Base-by-base conservation (phyloP, 495 filamentous ascomycete species). In the Daldinia childiae region DNA sequence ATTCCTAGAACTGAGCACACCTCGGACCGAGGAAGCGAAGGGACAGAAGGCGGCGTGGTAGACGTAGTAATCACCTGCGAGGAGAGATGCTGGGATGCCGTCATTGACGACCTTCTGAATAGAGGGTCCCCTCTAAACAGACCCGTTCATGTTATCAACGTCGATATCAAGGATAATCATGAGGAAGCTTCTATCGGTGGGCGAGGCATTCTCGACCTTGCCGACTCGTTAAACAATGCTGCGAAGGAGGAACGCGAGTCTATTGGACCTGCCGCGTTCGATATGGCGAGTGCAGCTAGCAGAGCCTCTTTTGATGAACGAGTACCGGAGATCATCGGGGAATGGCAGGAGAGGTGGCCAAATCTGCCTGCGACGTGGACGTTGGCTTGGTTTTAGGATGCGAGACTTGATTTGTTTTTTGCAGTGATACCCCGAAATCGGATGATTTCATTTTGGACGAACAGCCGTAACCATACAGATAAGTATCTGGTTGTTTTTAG, bases 161-260 rank as follows among this genome's bases (percentile, higher is more conserved):
- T 99, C 56, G 95, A 98, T 79, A 98, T 99, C 77, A 95, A 91
- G 79, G 96, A 99, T 82, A 99, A 98, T 74, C 95, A 98, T 77
- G 93, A 98, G 75, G 96, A 99, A 74, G 96, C 96, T 0, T 83
- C 93, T 12, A 86, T 97, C 4, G 96, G 95, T 8, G 96, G 96
- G 11, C 90, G 88, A 67, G 96, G 92, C 6, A 99, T 99, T 58
- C 85, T 97, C 27, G 96, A 98, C 72, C 84, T 99, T 39, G 96
- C 95, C 0, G 89, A 94, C 70, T 89, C 89, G 34, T 79, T 99
- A 63, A 98, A 98, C 73, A 86, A 86, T n/a, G 91, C 90, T 0
- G 96, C 96, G 3, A 80, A 79, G 32, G 87, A 93, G 72, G 95
- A 98, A 78, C 84, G 92, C 52, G 86, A 88, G n/a, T 79, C 80